These are phyloP conservation scores for Byssoonygena ceratinophila DNA, from an alignment of 2,329 filamentous ascomycete genomes.

Conservation along the genomic window DNA sequence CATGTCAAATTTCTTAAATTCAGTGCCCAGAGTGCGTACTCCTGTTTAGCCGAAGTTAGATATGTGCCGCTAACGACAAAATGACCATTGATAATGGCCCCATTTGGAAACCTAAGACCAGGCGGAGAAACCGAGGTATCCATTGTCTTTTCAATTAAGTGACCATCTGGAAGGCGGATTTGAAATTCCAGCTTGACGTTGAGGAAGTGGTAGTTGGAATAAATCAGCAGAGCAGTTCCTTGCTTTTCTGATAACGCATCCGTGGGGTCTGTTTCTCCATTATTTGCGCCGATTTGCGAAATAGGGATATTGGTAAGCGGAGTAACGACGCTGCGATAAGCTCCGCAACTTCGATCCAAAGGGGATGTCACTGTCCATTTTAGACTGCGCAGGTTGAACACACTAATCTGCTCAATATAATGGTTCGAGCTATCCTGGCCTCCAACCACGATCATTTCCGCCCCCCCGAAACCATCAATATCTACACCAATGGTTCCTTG, in stretches of 20 bases:
- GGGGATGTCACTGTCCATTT: slow-evolving; percentile 89
- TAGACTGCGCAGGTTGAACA: slow-evolving; percentile 89
- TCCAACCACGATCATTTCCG: slow-evolving; percentile 94
- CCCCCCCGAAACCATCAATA: slow-evolving; percentile 80
- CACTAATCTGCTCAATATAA: slow-evolving; percentile 97
- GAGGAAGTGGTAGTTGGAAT: slow-evolving; percentile 97
- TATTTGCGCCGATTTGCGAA: slow-evolving; percentile 36
- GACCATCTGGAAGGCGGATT: slow-evolving; percentile 72
- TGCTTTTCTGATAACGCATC: slow-evolving; percentile 25
- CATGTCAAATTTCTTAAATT: slow-evolving; percentile 81
- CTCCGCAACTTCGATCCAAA: slow-evolving; percentile 84
- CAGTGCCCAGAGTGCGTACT: slow-evolving; percentile 93
- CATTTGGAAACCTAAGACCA: slow-evolving; percentile 88
- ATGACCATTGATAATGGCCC: slow-evolving; percentile 86
- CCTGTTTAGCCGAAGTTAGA: slow-evolving; percentile 92
- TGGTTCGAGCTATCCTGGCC: slow-evolving; percentile 96
- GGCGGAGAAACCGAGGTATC: slow-evolving; percentile 69
- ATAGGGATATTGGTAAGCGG: slow-evolving; percentile 50
- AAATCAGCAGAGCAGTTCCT: slow-evolving; percentile 74
- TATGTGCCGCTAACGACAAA: slow-evolving; percentile 98
- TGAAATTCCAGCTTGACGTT: slow-evolving; percentile 95
- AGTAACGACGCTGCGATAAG: slow-evolving; percentile 89
- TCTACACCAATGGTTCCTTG: slow-evolving; percentile 79
- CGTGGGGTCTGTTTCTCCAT: slow-evolving; percentile 30
- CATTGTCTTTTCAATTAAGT: slow-evolving; percentile 80